Evolutionary conservation across 768 basidiomycete species (phyloP).

Genomic region (Termitomyces sp.): DNA sequence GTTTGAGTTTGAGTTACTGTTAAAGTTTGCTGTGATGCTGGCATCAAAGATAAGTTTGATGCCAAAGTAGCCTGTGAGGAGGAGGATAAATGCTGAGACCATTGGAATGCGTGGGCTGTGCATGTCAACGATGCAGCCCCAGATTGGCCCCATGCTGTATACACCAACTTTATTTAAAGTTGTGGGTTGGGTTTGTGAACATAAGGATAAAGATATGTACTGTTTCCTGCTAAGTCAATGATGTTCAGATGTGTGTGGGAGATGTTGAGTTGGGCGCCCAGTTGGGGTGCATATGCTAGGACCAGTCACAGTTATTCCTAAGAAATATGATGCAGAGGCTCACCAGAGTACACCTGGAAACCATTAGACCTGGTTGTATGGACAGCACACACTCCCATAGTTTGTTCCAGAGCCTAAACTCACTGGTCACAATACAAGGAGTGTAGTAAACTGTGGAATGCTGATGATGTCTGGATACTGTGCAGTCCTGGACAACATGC

Average conservation of each 20-base stretch:
- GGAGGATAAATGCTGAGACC: slow-evolving; percentile 51
- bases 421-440: slow-evolving; percentile 58
- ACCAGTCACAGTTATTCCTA: background rate
- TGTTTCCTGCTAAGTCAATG: slow-evolving; percentile 76
- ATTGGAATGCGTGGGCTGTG: slow-evolving; percentile 72
- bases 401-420: slow-evolving; percentile 69
- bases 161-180: slow-evolving; percentile 62
- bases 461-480: slow-evolving; percentile 19
- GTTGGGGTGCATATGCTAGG: slow-evolving; percentile 82
- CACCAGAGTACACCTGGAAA: slow-evolving; percentile 44
- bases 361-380: slow-evolving; percentile 8
- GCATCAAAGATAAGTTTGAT: slow-evolving; percentile 67
- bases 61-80: slow-evolving; percentile 73
- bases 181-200: background rate
- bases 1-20: too few relatives aligned
- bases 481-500: background rate
- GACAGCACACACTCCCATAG: slow-evolving; percentile 52
- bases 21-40: slow-evolving; percentile 37
- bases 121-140: slow-evolving; percentile 77
- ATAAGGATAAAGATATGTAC: slow-evolving; percentile 38
- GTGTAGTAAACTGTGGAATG: slow-evolving; percentile 44
- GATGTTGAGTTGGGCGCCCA: slow-evolving; percentile 72
- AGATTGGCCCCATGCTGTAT: slow-evolving; percentile 72
- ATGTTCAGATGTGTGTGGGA: slow-evolving; percentile 82
- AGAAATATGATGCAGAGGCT: slow-evolving; percentile 7